Conservation (phyloP, 495 filamentous ascomycete genomes). For the Aspergillus mulundensis region DNA sequence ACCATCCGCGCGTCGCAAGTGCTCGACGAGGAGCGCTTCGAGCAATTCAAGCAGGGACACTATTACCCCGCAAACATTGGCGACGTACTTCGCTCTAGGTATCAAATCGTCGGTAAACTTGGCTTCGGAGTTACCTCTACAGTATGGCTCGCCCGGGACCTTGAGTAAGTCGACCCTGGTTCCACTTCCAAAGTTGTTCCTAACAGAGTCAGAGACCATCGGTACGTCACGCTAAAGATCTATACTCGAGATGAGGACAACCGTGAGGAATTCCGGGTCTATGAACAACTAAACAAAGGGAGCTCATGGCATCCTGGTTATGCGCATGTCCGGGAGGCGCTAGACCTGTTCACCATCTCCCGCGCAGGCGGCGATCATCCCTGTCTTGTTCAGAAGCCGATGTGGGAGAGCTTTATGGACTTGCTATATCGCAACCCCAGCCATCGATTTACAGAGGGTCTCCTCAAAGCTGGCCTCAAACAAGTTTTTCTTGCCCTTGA, state of each 20-base stretch:
- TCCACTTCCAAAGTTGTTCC: conserved; percentile 2
- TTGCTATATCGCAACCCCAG: conserved; percentile 28
- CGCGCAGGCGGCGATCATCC: conserved; percentile 27
- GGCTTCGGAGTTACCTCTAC: conserved; percentile 53
- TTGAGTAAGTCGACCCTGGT: conserved; percentile 35
- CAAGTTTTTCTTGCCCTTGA: conserved; percentile 39
- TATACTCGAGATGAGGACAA: conserved; percentile 24
- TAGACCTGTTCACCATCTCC: conserved; percentile 31
- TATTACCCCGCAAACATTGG: conserved; percentile 53
- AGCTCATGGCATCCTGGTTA: conserved; percentile 26
- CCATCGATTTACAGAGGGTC: conserved; percentile 29
- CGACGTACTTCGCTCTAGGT: conserved; percentile 44
- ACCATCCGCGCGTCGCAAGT: no score
- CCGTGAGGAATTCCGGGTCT: conserved; percentile 27
- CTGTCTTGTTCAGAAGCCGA: conserved; percentile 37
- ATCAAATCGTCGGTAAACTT: conserved; percentile 54
- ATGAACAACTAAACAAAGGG: no score
- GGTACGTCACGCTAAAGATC: conserved; percentile 43
- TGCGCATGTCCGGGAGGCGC: conserved; percentile 24
- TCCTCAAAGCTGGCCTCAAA: conserved; percentile 28
- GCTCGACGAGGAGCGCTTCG: no score
- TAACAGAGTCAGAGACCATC: conserved; percentile 27
- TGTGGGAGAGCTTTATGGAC: conserved; percentile 39
- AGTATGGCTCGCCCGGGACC: conserved; percentile 52
- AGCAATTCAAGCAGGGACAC: conserved; percentile 34